A percentile compares a stretch with the other conserved stretches of the same genome.
These are phyloP conservation scores for Ceriops decandra DNA, from an alignment of 345 rosid species.

Conservation along the genomic window DNA sequence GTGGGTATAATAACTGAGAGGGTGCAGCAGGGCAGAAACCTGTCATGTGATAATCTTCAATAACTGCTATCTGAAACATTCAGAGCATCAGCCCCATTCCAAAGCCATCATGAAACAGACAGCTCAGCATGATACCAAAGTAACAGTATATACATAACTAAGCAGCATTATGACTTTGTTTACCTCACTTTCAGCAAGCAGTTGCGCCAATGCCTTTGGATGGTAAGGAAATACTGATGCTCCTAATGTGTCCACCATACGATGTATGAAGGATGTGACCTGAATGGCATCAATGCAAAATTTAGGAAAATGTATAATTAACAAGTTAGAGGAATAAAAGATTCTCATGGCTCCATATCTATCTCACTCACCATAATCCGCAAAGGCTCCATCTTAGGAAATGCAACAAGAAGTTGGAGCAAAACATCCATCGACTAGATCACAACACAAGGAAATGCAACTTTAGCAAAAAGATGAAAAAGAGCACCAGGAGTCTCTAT, in stretches of 20 bases:
- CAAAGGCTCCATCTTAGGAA: conserved; percentile 75
- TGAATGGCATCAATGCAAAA: conserved; percentile 27
- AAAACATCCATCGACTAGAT: conserved; percentile 88
- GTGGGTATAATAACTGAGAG: too few species aligned
- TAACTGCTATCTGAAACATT: not conserved
- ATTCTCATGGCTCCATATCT: conserved; percentile 5
- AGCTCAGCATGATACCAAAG: too few species aligned
- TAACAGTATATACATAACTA: too few species aligned
- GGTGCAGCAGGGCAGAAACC: too few species aligned
- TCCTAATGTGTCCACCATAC: conserved; percentile 96
- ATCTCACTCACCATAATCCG: conserved; percentile 64
- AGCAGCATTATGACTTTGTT: not conserved
- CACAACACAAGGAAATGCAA: conserved; percentile 18
- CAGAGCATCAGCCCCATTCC: too few species aligned
- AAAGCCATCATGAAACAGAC: too few species aligned
- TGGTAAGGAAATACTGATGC: conserved; percentile 88
- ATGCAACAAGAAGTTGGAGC: conserved; percentile 67
- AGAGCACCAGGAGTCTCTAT: not conserved
- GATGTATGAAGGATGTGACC: conserved; percentile 93
- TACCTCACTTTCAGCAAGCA: conserved; percentile 96
- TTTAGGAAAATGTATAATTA: conserved; percentile 17
- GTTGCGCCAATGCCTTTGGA: conserved; percentile 83
- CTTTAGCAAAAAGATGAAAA: not conserved
- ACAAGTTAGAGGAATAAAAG: not conserved
- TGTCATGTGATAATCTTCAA: not conserved